These are phyloP conservation scores for Elaeis oleifera DNA, from an alignment of 202 grass and related monocot genomes.

Conservation along the genomic window DNA sequence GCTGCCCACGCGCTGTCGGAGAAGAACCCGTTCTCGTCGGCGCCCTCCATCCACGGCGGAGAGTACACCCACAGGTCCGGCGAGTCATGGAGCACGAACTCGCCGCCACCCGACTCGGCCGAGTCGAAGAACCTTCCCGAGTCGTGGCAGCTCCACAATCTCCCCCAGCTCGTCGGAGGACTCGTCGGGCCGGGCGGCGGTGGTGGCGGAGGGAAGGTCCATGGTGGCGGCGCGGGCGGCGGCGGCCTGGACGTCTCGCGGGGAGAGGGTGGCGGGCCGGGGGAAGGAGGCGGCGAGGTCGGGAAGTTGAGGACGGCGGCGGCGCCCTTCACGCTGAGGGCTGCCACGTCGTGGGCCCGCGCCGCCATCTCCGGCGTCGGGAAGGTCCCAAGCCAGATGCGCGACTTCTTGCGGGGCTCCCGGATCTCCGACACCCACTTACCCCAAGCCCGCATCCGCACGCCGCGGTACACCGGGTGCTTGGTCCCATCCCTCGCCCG, in stretches of 20 bases:
- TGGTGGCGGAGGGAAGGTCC: neutral
- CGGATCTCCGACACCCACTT: constrained; percentile 24
- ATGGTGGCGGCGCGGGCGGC: constrained; percentile 9
- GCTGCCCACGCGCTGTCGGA: neutral
- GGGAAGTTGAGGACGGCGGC: constrained; percentile 4
- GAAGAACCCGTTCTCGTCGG: neutral
- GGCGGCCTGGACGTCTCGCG: neutral
- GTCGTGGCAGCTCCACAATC: too few relatives aligned
- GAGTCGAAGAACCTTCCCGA: too few relatives aligned
- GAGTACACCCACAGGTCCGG: neutral
- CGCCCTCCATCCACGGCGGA: neutral
- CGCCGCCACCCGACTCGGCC: neutral
- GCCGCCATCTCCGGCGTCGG: constrained; percentile 10
- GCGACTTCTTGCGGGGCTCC: constrained; percentile 17
- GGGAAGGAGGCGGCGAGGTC: neutral
- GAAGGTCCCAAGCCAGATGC: constrained; percentile 14
- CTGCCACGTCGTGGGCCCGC: constrained; percentile 7
- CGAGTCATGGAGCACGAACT: constrained; percentile 3
- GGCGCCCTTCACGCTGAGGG: constrained; percentile 5
- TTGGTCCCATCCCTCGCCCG: neutral
- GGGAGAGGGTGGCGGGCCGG: constrained; percentile 6
- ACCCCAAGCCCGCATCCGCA: constrained; percentile 17
- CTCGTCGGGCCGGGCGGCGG: too few relatives aligned
- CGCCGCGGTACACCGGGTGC: constrained; percentile 13
- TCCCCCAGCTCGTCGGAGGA: too few relatives aligned